phyloP scores from a whole-genome alignment of 73 alveolate genomes.

The Paramecium caudatum region DNA sequence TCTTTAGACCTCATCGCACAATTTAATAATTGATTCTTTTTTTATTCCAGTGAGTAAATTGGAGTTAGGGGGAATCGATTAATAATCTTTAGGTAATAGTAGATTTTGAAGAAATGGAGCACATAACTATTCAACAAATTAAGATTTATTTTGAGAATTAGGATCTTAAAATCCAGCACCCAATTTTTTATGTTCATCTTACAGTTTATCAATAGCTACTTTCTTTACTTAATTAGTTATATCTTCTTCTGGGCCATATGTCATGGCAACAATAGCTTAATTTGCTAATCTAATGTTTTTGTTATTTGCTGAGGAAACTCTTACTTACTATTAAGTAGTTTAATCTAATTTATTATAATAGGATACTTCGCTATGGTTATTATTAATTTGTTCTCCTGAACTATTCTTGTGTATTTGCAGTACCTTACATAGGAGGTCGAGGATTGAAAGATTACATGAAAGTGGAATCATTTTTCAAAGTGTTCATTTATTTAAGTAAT shows the following conservation, averaged over 20 bases:
- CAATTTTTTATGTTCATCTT: constrained; percentile 92
- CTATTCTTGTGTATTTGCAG: constrained; percentile 40
- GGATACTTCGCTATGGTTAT: neutral
- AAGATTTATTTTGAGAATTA: constrained; percentile 65
- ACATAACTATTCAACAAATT: constrained; percentile 37
- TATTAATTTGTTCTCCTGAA: constrained; percentile 38
- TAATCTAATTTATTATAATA: constrained; percentile 29
- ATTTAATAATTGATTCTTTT: constrained; percentile 65
- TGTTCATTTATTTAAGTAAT: constrained; percentile 80
- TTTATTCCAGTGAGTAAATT: constrained; percentile 66
- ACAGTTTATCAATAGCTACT: constrained; percentile 88
- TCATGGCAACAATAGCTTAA: constrained; percentile 85
- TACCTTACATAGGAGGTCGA: constrained; percentile 66
- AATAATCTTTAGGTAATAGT: constrained; percentile 44
- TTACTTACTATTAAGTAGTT: neutral
- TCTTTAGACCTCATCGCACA: constrained; percentile 73
- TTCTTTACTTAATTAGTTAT: constrained; percentile 83
- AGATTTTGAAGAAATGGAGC: constrained; percentile 36
- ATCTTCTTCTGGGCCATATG: constrained; percentile 79
- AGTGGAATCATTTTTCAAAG: constrained; percentile 67
- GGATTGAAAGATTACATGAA: constrained; percentile 62
- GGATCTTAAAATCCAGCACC: constrained; percentile 79
- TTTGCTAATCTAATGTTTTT: constrained; percentile 79
- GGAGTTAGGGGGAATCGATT: constrained; percentile 58
- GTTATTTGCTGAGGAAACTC: constrained; percentile 62